Evolutionary conservation across 352 stramenopile genomes (phyloP).

Genomic region (Globisporangium nodosum): DNA sequence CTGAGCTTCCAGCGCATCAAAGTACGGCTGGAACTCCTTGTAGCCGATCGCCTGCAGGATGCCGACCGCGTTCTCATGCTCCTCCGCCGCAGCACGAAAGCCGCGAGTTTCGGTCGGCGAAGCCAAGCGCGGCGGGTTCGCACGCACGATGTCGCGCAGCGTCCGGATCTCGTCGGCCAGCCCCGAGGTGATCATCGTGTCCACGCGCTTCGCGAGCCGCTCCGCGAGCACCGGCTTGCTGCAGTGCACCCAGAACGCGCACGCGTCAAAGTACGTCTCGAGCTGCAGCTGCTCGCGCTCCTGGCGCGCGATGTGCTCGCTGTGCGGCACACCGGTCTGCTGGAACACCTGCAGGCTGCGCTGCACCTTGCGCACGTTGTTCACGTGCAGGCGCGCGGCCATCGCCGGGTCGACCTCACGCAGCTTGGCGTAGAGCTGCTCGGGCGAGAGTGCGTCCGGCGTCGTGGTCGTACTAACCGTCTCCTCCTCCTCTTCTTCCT

Average conservation of each 20-base stretch:
- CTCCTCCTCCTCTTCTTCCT: neutral
- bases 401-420: constrained; percentile 77
- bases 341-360: constrained; percentile 83
- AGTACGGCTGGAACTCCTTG: constrained; percentile 88
- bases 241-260: constrained; percentile 82
- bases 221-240: constrained; percentile 54
- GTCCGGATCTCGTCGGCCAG: constrained; percentile 75
- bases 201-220: constrained; percentile 62
- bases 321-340: constrained; percentile 73
- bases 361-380: constrained; percentile 84
- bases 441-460: constrained; percentile 21
- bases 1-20: constrained; percentile 46
- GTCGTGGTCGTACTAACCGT: neutral
- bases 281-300: constrained; percentile 33
- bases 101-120: constrained; percentile 6
- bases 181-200: constrained; percentile 74
- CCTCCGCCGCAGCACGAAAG: neutral
- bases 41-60: constrained; percentile 89
- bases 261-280: constrained; percentile 74
- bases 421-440: constrained; percentile 59
- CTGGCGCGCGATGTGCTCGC: constrained; percentile 56
- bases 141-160: constrained; percentile 39
- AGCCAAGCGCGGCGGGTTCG: constrained; percentile 33
- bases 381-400: constrained; percentile 74
- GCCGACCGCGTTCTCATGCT: constrained; percentile 43